A percentile compares a stretch with the other conserved stretches of the same genome.
phyloP scores from a whole-genome alignment of 257 asterid species.

The Solanum paucissectum region DNA sequence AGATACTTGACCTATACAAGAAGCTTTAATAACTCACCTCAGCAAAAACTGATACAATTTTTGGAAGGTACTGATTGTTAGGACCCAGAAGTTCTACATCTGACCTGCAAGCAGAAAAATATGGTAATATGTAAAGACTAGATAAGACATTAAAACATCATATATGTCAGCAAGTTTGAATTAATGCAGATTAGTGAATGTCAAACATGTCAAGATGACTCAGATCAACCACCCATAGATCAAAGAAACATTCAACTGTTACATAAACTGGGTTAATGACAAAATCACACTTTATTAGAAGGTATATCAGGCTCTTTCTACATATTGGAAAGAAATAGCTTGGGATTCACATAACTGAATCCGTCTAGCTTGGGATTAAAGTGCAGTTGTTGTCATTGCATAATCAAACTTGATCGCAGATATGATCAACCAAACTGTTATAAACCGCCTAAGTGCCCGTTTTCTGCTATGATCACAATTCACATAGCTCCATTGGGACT shows the following conservation, averaged over 20 bases:
- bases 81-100: constrained; percentile 86
- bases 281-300: not conserved
- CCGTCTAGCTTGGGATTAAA: not conserved
- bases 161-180: not conserved
- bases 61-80: constrained; percentile 84
- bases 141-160: not conserved
- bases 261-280: not conserved
- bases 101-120: constrained; percentile 41
- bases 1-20: not conserved
- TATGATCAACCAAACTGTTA: not conserved
- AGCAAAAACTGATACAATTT: constrained; percentile 88
- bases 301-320: not conserved
- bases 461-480: not conserved
- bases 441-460: not conserved
- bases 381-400: not conserved
- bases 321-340: not conserved
- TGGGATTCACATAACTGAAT: not conserved
- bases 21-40: constrained; percentile 51
- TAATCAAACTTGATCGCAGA: not conserved
- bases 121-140: not conserved
- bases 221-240: not conserved
- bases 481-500: not conserved
- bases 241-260: not conserved
- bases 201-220: not conserved
- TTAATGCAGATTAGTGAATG: not conserved